phyloP scores from a whole-genome alignment of 257 asterid genomes.

The Solanum bulbocastanum region DNA sequence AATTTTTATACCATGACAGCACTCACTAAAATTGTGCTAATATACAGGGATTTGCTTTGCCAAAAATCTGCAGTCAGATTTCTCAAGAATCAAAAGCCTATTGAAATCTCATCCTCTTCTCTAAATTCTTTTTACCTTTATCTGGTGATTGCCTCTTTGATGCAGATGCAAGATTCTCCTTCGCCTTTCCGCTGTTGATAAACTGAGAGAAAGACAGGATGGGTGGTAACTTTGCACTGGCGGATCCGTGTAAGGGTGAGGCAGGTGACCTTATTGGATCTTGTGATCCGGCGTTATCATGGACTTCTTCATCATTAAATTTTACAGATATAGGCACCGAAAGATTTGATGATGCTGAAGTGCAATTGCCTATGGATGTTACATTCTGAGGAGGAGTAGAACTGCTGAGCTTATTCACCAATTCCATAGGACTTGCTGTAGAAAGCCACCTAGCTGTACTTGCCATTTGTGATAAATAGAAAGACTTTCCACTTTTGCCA shows the following conservation, averaged over 20 bases:
- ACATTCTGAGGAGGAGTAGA: conserved; percentile 7
- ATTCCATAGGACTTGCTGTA: conserved; percentile 42
- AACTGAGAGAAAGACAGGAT: conserved; percentile 75
- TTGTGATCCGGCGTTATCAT: conserved; percentile 5
- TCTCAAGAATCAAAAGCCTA: neutral
- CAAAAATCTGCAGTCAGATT: neutral
- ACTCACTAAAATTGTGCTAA: neutral
- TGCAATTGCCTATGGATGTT: conserved; percentile 12
- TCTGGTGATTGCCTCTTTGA: conserved; percentile 35
- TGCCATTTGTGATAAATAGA: conserved; percentile 77
- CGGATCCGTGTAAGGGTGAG: neutral
- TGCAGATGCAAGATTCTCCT: conserved; percentile 14
- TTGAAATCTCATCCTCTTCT: conserved; percentile 43
- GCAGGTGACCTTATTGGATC: conserved; percentile 1
- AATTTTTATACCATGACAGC: neutral
- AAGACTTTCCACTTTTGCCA: conserved; percentile 61
- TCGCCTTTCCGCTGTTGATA: conserved; percentile 42
- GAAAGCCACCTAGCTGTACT: conserved; percentile 79
- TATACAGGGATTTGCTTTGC: neutral
- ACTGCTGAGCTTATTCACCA: conserved; percentile 32
- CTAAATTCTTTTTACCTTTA: conserved; percentile 22
- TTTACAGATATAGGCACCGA: conserved; percentile 3
- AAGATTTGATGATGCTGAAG: conserved; percentile 22
- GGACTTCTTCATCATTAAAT: conserved; percentile 11
- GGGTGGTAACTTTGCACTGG: conserved; percentile 33